These are phyloP conservation scores for Tolypocladium nubicola DNA, from an alignment of 2,329 filamentous ascomycete species.

Conservation along the genomic window DNA sequence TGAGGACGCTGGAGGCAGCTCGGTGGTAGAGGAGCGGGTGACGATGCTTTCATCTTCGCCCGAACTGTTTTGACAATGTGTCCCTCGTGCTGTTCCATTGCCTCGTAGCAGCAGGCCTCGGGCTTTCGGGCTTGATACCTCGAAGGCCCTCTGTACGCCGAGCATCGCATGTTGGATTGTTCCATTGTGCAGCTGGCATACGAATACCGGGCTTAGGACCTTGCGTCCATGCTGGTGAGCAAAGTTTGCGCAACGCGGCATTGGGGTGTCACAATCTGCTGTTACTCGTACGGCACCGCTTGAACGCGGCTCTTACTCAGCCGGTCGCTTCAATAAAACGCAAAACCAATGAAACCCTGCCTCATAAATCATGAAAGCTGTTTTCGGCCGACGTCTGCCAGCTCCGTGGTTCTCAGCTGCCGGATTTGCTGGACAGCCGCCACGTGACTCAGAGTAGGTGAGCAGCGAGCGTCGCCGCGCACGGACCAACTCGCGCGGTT, in stretches of 20 bases:
- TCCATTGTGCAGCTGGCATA: neutral
- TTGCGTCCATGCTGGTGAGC: neutral
- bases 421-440: neutral
- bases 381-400: neutral
- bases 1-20: neutral
- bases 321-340: neutral
- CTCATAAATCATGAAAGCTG: too few species aligned
- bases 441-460: constrained; percentile 2
- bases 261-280: neutral
- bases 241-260: neutral
- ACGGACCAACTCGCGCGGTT: constrained; percentile 14
- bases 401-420: neutral
- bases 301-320: neutral
- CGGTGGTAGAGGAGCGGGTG: neutral
- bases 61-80: neutral
- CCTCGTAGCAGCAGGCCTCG: neutral
- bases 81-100: neutral
- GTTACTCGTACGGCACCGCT: neutral
- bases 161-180: neutral
- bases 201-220: neutral
- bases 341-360: too few species aligned
- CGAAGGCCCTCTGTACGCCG: neutral
- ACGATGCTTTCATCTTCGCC: neutral
- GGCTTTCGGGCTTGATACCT: neutral
- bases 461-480: constrained; percentile 3